phyloP scores from a whole-genome alignment of 2,329 filamentous ascomycete species.

The Cladosporium phlei region DNA sequence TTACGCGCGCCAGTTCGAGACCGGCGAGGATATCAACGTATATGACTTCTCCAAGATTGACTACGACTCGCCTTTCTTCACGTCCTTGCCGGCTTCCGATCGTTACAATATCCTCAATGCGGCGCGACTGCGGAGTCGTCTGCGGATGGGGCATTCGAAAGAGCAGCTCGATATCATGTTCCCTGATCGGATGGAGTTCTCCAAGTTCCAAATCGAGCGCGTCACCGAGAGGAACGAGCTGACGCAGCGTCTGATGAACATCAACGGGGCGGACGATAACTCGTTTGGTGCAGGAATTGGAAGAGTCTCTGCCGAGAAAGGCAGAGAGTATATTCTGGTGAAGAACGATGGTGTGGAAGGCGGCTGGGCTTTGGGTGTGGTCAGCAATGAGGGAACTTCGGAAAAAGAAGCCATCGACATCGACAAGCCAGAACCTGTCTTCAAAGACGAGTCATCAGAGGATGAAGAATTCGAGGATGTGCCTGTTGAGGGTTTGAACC shows the following conservation, averaged over 20 bases:
- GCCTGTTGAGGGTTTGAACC: conserved; percentile 82
- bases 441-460: conserved; percentile 48
- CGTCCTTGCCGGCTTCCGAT: conserved; percentile 81
- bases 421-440: conserved; percentile 56
- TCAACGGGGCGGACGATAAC: conserved; percentile 74
- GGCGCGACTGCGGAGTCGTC: conserved; percentile 75
- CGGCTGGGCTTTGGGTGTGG: conserved; percentile 91
- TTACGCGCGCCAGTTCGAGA: conserved; percentile 87
- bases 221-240: conserved; percentile 90
- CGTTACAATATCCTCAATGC: conserved; percentile 97
- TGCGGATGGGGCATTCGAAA: conserved; percentile 94
- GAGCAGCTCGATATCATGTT: conserved; percentile 97
- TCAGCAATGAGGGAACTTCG: conserved; percentile 75
- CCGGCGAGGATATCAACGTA: conserved; percentile 76
- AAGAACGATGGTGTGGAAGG: conserved; percentile 94
- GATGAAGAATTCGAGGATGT: conserved; percentile 87
- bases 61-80: conserved; percentile 93
- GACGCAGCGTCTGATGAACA: conserved; percentile 88
- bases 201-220: conserved; percentile 89
- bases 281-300: conserved; percentile 58
- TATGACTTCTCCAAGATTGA: conserved; percentile 99
- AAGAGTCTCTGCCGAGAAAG: conserved; percentile 76
- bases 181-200: conserved; percentile 94
- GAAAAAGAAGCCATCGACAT: conserved; percentile 89
- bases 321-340: conserved; percentile 90